Conservation (phyloP, 208 protist genomes). For the Wallacemonas collosoma region DNA sequence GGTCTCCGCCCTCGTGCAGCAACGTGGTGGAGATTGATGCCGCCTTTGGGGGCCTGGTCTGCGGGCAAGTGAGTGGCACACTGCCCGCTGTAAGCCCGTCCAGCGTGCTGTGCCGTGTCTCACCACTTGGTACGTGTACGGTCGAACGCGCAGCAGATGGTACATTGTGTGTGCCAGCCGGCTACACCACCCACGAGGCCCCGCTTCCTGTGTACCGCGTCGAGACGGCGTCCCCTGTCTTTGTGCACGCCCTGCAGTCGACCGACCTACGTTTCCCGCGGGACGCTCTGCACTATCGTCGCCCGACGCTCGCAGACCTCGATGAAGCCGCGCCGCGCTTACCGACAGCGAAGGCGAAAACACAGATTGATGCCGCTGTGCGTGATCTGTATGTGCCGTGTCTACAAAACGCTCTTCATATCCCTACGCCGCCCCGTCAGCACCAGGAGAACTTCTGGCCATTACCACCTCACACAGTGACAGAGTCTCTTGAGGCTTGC, state of each 20-base stretch:
- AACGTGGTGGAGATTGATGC: constrained; percentile 44
- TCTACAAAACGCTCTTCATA: background rate
- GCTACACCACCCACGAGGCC: background rate
- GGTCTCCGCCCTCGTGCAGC: constrained; percentile 15
- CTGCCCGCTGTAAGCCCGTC: background rate
- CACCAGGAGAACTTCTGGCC: background rate
- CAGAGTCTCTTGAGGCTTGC: background rate
- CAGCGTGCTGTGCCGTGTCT: constrained; percentile 54
- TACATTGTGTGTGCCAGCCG: constrained; percentile 15
- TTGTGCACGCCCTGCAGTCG: constrained; percentile 41
- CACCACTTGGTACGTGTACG: constrained; percentile 68
- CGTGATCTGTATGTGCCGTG: background rate
- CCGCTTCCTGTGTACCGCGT: constrained; percentile 14
- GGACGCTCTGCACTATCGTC: constrained; percentile 25
- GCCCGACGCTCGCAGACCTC: background rate
- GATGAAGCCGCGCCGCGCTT: background rate
- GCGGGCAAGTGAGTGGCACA: constrained; percentile 17
- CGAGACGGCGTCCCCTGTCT: constrained; percentile 38
- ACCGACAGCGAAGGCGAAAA: background rate
- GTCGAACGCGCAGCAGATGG: constrained; percentile 29
- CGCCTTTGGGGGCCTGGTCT: constrained; percentile 67
- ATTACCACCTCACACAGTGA: background rate
- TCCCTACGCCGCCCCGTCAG: background rate
- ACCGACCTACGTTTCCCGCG: constrained; percentile 27
- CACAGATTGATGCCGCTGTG: background rate